Evolutionary conservation across 1,284 basidiomycete species (phyloP), one percentile per base, ranked within the genome.

Genomic region (Ceratobasidium sp.): DNA sequence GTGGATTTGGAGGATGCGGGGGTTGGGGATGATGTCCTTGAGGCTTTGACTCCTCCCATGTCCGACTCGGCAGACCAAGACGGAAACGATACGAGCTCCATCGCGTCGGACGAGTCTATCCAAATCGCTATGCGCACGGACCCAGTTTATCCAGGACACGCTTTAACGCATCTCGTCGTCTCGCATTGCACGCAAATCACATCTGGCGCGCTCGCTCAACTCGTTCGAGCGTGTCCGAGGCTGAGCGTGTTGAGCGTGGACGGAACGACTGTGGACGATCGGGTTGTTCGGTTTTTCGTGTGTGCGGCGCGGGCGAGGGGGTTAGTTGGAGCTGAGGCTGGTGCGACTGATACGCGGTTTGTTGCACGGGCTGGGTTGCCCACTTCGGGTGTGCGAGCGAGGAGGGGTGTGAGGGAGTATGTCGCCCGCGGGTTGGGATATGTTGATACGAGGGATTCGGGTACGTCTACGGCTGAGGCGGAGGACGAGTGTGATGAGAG

Each of bases 1-100:
- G 84, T 98, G 59, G 97, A 98, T 83, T 85, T 98, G 44, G 97
- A 98, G 83, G 93, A 94, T 79, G 85, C 85, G 17, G 90, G 92
- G 33, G 90, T 97, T 70, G 92, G 90, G 1, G 95, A 98, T 84
- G 86, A 86, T 0, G 88, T 96, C 17, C 83, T 98, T 26, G 84
- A 86, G 17, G 87, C 87, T 0, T 85, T 97, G 59, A 94, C 93
- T 0, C 93, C 93, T 48, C 76, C 57, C 40, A 59, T 54, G 56
- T 20, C 61, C 9, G 61, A 62, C 40, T 15, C 57, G 3, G 38
- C 40, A 17, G 33, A 54, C n/a, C 44, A 44, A 40, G 44, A 48
- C 48, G 23, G 20, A 28, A 23, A 52, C 28, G 44, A 48, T 20
- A 50, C 48, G 2, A 23, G 28, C 12, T 46, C 48, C 0, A 46